Conservation (phyloP, 2,329 filamentous ascomycete species). For the Talaromyces sp. region DNA sequence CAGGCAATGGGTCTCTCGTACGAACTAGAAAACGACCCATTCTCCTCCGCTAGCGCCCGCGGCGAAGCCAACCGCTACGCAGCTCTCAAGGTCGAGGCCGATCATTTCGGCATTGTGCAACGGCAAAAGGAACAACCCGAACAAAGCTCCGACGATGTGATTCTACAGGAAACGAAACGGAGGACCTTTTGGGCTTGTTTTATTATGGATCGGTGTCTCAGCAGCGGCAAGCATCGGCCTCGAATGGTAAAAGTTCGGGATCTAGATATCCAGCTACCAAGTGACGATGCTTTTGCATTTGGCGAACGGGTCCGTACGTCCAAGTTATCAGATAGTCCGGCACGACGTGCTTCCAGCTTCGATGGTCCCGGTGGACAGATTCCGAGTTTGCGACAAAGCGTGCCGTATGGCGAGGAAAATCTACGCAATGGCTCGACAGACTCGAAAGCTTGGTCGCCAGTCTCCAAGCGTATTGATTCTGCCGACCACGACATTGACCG, state of each 20-base stretch:
- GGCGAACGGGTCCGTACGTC: conserved; percentile 54
- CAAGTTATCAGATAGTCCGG: conserved; percentile 45
- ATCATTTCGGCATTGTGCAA: conserved; percentile 36
- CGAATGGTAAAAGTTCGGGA: conserved; percentile 52
- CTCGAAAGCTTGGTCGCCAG: conserved; percentile 39
- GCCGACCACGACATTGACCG: conserved; percentile 45
- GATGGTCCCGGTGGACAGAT: conserved; percentile 40
- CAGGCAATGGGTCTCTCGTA: conserved; percentile 47
- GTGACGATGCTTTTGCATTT: conserved; percentile 51
- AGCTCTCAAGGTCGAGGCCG: conserved; percentile 35
- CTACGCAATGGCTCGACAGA: conserved; percentile 35
- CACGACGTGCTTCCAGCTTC: conserved; percentile 39
- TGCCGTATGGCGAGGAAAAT: conserved; percentile 39
- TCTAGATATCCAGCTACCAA: conserved; percentile 36
- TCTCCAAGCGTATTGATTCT: conserved; percentile 38
- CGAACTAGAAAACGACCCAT: conserved; percentile 45
- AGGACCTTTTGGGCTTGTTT: conserved; percentile 55
- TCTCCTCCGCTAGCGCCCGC: conserved; percentile 35
- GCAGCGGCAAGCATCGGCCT: conserved; percentile 50
- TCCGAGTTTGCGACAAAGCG: conserved; percentile 41
- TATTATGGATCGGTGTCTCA: conserved; percentile 51
- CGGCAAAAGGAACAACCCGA: conserved; percentile 36
- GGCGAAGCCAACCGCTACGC: conserved; percentile 20
- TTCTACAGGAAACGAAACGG: conserved; percentile 51
- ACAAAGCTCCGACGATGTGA: conserved; percentile 46